Evolutionary conservation across 257 asterid genomes (phyloP), one percentile per base, ranked within the genome.

Genomic region (Solanum gracilifrons): DNA sequence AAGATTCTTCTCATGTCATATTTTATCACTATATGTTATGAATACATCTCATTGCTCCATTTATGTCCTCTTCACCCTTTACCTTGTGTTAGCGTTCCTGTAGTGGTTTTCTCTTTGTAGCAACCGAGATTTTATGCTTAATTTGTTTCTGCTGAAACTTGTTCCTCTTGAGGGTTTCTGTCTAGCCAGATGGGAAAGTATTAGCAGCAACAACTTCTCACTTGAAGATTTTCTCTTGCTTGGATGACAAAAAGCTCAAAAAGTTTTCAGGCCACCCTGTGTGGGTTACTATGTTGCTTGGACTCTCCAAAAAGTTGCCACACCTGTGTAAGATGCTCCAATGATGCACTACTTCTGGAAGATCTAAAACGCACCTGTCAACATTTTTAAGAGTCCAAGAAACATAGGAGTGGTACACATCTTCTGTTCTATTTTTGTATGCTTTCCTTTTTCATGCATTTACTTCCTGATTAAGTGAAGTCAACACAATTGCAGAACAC

Each of bases 161-260:
- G 12, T 60, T 76, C 62, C 84, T 74, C n/a, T 43, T 68, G 41
- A n/a, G 58, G 48, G 62, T 11, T 68, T 90, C 88, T 83, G 46
- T 76, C 74, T 82, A 87, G 58, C 89, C 92, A 97, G 99, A 95
- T 91, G 98, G 98, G 90, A 94, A 89, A 82, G 86, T 85, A 92
- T 77, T 95, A 90, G 98, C 97, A 76, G 88, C 98, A 75, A 98
- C 97, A 5, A 93, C 95, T 15, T 94, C 94, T 90, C 96, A 94
- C 86, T 66, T 97, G 89, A 97, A 94, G 92, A 91, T 97, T 84
- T 90, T 94, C 92, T 92, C 90, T 88, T 91, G 89, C 77, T 85
- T 90, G 48, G 93, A 92, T 82, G 93, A 91, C 86, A 94, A 93
- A 93, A 95, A 92, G 91, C 86, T 96, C 88, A 96, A 94, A 87